Evolutionary conservation across 176 grass and related monocot genomes (phyloP), one percentile per base, ranked within the genome.

Genomic region (Phoenix dactylifera): DNA sequence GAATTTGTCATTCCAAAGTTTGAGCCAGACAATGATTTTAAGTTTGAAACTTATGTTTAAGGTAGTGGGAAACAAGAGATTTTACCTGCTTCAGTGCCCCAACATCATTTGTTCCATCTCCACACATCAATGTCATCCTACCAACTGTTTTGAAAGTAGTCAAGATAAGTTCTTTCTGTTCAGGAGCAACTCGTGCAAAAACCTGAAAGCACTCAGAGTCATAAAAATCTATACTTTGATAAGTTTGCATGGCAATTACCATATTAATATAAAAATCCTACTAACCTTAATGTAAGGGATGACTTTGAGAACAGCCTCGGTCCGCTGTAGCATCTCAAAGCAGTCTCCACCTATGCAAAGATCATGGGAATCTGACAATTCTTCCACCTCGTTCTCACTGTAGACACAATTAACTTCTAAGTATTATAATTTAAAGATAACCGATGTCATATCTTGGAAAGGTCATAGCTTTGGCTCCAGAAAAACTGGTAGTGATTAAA

Each of bases 61-160:
- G 32, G 1, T 1, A 7, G 35, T 12, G 35, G 35, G 0, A 39
- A 39, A 10, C 35, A 62, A 62, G 35, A 29, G 20, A 59, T 32
- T 57, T 77, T 60, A 88, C 93, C 84, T 98, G 93, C 73, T 98
- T 98, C 57, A 98, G 78, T 67, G 93, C 93, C 62, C 93, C 93
- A 71, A 98, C 93, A 85, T 98, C 93, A 71, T 92, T 98, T 12
- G 93, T 98, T 75, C 93, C 93, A 68, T 98, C 93, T 80, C 93
- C 93, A 75, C 93, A 98, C 93, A 98, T 98, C 55, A 98, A 57
- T 63, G 93, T 98, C 73, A 98, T 64, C 66, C 93, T 92, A 76
- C 87, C 87, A 76, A 98, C 93, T 16, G 73, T 83, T 83, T 98
- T 98, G 61, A 92, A 92, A 70, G 87, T 92, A 70, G 82, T 92